Conservation (phyloP, 2,329 filamentous ascomycete species). For the Beauveria brongniartii region DNA sequence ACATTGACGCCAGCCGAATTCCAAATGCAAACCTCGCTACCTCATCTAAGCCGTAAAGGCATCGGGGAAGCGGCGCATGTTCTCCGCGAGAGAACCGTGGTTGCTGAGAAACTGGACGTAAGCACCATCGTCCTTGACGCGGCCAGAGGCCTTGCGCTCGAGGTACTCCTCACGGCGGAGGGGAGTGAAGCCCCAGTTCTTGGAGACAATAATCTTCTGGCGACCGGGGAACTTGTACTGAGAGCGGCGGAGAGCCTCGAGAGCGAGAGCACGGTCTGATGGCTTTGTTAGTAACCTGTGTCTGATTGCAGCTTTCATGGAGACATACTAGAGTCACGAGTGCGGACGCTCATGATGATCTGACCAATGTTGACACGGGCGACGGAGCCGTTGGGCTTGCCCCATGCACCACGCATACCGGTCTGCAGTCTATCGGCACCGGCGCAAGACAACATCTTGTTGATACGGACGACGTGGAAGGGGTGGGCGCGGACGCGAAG, state of each 20-base stretch:
- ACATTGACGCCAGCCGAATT: slow-evolving; percentile 37
- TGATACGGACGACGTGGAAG: slow-evolving; percentile 99
- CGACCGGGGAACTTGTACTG: slow-evolving; percentile 99
- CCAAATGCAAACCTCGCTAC: slow-evolving; percentile 30
- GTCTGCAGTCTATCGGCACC: slow-evolving; percentile 99
- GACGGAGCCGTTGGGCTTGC: slow-evolving; percentile 97
- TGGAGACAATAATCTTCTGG: slow-evolving; percentile 99
- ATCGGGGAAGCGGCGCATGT: slow-evolving; percentile 91
- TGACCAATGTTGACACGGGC: slow-evolving; percentile 99
- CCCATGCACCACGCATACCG: slow-evolving; percentile 99
- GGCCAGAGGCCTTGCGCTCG: slow-evolving; percentile 86
- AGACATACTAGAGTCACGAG: slow-evolving; percentile 77
- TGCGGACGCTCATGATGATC: slow-evolving; percentile 95
- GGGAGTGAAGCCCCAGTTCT: slow-evolving; percentile 99
- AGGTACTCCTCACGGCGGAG: slow-evolving; percentile 97
- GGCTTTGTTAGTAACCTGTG: slow-evolving; percentile 11
- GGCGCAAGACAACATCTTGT: slow-evolving; percentile 99
- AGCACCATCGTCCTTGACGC: slow-evolving; percentile 93
- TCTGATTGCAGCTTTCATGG: too few species aligned
- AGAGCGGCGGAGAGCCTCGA: slow-evolving; percentile 97
- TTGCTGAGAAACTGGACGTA: slow-evolving; percentile 99
- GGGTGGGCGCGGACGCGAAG: slow-evolving; percentile 84
- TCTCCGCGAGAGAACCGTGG: slow-evolving; percentile 76
- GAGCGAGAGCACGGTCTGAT: slow-evolving; percentile 77
- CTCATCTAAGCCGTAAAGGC: slow-evolving; percentile 61